phyloP scores from a whole-genome alignment of 768 basidiomycete species.

The Lactifluus hygrophoroides region DNA sequence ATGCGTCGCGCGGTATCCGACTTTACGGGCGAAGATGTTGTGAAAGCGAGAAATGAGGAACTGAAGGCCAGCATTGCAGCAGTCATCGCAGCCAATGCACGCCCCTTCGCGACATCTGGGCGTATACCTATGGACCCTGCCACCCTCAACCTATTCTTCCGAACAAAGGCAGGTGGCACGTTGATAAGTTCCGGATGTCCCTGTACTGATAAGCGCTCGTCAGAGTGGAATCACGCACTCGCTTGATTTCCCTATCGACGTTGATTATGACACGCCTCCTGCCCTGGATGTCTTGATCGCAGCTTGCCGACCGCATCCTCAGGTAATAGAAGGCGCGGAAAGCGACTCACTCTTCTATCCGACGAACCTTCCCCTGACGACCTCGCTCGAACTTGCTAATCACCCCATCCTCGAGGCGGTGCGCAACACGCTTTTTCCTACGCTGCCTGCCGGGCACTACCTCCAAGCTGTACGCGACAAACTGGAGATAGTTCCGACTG shows the following conservation, averaged over 20 bases:
- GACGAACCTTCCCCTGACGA: conserved; percentile 58
- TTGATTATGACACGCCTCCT: conserved; percentile 65
- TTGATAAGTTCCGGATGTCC: neutral
- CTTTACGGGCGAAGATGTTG: conserved; percentile 44
- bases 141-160: conserved; percentile 65
- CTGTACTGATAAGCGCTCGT: neutral
- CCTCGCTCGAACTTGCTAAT: conserved; percentile 71
- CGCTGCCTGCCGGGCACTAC: conserved; percentile 58
- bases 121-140: conserved; percentile 63
- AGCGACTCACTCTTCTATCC: conserved; percentile 68
- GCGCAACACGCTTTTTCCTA: conserved; percentile 62
- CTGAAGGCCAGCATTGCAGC: conserved; percentile 49
- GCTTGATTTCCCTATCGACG: conserved; percentile 73
- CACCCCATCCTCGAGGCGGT: conserved; percentile 77
- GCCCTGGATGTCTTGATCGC: conserved; percentile 72
- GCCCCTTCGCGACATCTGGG: conserved; percentile 57
- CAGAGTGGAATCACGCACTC: conserved; percentile 75
- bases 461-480: conserved; percentile 60
- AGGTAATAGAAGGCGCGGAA: conserved; percentile 40
- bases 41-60: conserved; percentile 41
- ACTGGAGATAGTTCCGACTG: conserved; percentile 57
- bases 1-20: conserved; percentile 31
- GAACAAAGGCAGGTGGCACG: conserved; percentile 54
- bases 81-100: conserved; percentile 49
- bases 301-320: conserved; percentile 59